Evolutionary conservation across 805 yeast genomes (phyloP).

Genomic region (Wickerhamia fluorescens): DNA sequence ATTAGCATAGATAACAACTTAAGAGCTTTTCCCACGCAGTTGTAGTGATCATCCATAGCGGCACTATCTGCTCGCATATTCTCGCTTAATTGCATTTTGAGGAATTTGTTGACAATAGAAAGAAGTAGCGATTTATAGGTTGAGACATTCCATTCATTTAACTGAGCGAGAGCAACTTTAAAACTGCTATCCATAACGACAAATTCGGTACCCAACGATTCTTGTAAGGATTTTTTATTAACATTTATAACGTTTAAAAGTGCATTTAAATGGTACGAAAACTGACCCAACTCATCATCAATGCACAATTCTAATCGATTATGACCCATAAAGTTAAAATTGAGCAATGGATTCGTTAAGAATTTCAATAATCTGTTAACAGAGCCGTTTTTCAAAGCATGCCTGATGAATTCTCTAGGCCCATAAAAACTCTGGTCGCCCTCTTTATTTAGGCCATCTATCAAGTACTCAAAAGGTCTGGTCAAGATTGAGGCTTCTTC

Average conservation of each 20-base stretch:
- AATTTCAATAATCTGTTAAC: constrained; percentile 57
- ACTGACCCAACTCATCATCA: constrained; percentile 55
- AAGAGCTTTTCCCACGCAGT: constrained; percentile 33
- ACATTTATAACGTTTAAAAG: constrained; percentile 46
- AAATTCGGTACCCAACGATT: constrained; percentile 49
- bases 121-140: constrained; percentile 56
- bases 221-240: constrained; percentile 36
- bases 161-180: constrained; percentile 34
- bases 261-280: constrained; percentile 54
- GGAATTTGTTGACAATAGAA: constrained; percentile 39
- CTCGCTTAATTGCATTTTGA: constrained; percentile 28
- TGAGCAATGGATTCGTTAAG: constrained; percentile 46
- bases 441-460: constrained; percentile 52
- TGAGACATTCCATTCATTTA: constrained; percentile 44
- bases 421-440: constrained; percentile 37
- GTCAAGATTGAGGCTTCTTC: constrained; percentile 46
- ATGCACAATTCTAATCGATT: constrained; percentile 18
- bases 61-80: too few species aligned
- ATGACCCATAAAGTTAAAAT: constrained; percentile 28
- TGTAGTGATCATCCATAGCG: constrained; percentile 13
- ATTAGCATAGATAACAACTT: constrained; percentile 37
- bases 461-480: constrained; percentile 57
- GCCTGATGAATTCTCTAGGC: constrained; percentile 44
- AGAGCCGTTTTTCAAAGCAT: constrained; percentile 43
- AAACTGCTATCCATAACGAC: constrained; percentile 45